Conservation (phyloP, 495 filamentous ascomycete genomes). For the Penicillium psychrofluorescens region DNA sequence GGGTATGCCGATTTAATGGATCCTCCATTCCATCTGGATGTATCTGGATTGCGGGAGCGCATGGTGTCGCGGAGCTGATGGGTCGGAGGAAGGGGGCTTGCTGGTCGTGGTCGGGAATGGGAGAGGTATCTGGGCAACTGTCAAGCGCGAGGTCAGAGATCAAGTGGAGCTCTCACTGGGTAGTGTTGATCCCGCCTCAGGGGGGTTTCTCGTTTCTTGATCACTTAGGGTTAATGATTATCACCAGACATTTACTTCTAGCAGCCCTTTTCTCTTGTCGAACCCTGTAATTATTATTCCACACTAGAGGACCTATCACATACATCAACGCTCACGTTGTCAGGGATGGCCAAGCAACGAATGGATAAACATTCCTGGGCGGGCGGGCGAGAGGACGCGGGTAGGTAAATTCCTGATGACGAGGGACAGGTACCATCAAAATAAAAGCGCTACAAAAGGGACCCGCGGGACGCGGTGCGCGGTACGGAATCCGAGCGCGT, state of each 20-base stretch:
- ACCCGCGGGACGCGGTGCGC: too few relatives aligned
- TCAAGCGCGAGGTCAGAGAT: too few relatives aligned
- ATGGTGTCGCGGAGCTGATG: slow-evolving; percentile 5
- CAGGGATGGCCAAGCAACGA: slow-evolving; percentile 7
- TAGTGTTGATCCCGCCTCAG: neutral
- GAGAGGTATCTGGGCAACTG: too few relatives aligned
- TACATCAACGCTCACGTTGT: slow-evolving; percentile 1
- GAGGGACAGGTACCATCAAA: neutral
- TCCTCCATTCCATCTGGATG: slow-evolving; percentile 12
- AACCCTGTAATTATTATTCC: too few relatives aligned
- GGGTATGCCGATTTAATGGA: slow-evolving; percentile 14
- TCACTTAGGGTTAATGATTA: neutral
- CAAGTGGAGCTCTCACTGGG: neutral
- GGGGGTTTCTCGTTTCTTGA: neutral
- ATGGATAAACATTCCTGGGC: slow-evolving; percentile 16
- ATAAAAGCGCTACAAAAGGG: too few relatives aligned
- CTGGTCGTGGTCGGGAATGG: neutral
- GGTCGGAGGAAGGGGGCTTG: neutral
- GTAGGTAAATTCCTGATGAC: slow-evolving; percentile 14
- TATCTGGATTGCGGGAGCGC: slow-evolving; percentile 8
- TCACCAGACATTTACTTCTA: too few relatives aligned
- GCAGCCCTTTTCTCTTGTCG: too few relatives aligned
- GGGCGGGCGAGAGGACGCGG: neutral
- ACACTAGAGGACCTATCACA: too few relatives aligned
- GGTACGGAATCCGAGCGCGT: too few relatives aligned